Evolutionary conservation across 345 rosid genomes (phyloP), one percentile per base, ranked within the genome.

Genomic region (Boechera retrofracta): DNA sequence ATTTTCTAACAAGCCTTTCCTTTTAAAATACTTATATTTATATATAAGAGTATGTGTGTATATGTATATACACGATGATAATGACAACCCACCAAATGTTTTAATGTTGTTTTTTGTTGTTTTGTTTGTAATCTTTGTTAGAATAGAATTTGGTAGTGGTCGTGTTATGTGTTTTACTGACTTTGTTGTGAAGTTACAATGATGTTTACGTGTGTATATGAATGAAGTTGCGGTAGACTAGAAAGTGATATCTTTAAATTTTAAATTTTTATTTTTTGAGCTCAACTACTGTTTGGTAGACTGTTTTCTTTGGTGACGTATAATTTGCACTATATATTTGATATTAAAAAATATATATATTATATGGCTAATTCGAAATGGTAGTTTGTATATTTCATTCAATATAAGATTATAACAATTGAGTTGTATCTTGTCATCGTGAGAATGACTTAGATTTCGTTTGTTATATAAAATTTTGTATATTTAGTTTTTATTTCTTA

Each of bases 131-230:
- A 38, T 9, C 53, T 57, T 57, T 71, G 77, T 77, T 77, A 2
- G 77, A 77, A 71, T 77, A 38, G 0, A 57, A 58, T 77, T 77
- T 57, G 81, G 68, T 78, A 45, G 57, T 58, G 51, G 81, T 72
- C 81, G 77, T 78, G 49, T 64, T 47, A 36, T 77, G 62, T 57
- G 45, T 64, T 77, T 53, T 11, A 26, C 52, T 79, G n/a, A 61
- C 82, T 73, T 79, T 35, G 31, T 53, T 79, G 74, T 73, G 78
- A 79, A 79, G 82, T 68, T 73, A 68, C 78, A 79, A 79, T 79
- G 82, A 79, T 73, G 78, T 79, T 67, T 67, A 79, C 82, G 70
- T 79, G 73, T 78, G 70, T 39, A 31, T 18, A 12, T 61, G 78
- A 79, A 12, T 61, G 78, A 79, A 33, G 65, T 68, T 67, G 45